These are phyloP conservation scores for Coemansia sp. DNA, from an alignment of 192 early-diverging fungal genomes.

Conservation along the genomic window DNA sequence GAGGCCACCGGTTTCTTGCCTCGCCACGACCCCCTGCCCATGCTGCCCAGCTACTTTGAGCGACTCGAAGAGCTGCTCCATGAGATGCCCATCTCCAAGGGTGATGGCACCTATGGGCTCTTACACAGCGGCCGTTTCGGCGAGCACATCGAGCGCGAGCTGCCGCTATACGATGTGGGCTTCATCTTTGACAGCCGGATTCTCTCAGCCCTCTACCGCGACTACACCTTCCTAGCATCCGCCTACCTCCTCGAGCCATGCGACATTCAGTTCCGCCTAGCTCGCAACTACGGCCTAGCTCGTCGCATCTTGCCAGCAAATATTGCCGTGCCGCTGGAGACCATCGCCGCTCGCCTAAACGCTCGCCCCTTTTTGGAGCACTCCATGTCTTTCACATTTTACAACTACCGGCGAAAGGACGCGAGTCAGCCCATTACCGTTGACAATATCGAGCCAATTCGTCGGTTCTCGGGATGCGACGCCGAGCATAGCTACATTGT, in stretches of 20 bases:
- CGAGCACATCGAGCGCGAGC: slow-evolving; percentile 68
- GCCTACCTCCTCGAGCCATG: slow-evolving; percentile 91
- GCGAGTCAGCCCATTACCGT: slow-evolving; percentile 55
- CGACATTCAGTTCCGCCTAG: slow-evolving; percentile 74
- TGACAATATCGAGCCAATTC: slow-evolving; percentile 78
- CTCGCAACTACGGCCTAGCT: slow-evolving; percentile 79
- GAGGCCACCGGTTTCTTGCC: slow-evolving; percentile 61
- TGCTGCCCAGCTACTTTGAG: slow-evolving; percentile 71
- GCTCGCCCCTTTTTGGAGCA: slow-evolving; percentile 83
- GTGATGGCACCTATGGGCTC: slow-evolving; percentile 73
- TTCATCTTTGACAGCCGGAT: slow-evolving; percentile 72
- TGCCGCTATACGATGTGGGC: slow-evolving; percentile 75
- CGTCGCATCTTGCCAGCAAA: slow-evolving; percentile 73
- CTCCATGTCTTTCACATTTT: slow-evolving; percentile 76
- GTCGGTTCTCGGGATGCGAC: slow-evolving; percentile 73
- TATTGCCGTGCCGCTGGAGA: slow-evolving; percentile 77
- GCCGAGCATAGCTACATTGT: slow-evolving; percentile 85
- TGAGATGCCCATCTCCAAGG: slow-evolving; percentile 75
- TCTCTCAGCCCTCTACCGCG: slow-evolving; percentile 79
- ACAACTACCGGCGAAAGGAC: slow-evolving; percentile 83
- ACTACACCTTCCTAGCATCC: slow-evolving; percentile 86
- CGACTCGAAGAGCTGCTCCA: slow-evolving; percentile 71
- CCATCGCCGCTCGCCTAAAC: slow-evolving; percentile 69
- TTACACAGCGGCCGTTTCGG: slow-evolving; percentile 81
- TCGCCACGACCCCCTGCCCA: slow-evolving; percentile 67